Base-by-base conservation (phyloP, 2,329 filamentous ascomycete genomes). In the Metarhizium humberi region DNA sequence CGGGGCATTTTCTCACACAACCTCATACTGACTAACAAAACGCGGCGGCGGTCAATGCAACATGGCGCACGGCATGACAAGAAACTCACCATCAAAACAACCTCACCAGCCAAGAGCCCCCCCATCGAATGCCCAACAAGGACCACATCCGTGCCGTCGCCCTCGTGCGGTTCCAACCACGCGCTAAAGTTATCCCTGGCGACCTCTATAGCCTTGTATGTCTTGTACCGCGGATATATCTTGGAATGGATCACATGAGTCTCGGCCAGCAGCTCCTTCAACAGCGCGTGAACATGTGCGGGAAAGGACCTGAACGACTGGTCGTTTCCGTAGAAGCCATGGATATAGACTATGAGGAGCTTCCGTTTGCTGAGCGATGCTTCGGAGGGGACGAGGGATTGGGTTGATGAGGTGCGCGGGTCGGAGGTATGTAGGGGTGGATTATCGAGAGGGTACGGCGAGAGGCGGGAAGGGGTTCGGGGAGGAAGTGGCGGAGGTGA, bases 61-160 rank as follows among this genome's bases (percentile, higher is more conserved):
- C 32, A 34, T 11, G 10, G 10, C 32, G 6, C 32, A 34, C 32
- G 32, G 10, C 10, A 11, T 34, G 32, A 34, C 10, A 11, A 34
- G 51, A 25, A 25, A 51, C 71, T 64, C 63, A 78, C 79, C 67
- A 87, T 78, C 48, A 95, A 73, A 3, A 83, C 84, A 30, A 95
- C 81, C 63, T 96, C 92, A 1, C 88, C 89, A 30, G 87, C 82
- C 30, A 96, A 70, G 29, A 96, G 76, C 1, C 92, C 92, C 16
- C 92, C 92, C 84, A 96, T 92, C 46, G 89, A 95, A 69, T 96
- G 92, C 1, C 92, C 91, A 3, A 95, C 75, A 3, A 96, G 76
- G 20, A 96, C 77, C 2, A 95, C 78, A 73, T 96, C 92, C 1
- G 90, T 91, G 20, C 76, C 80, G 4, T 78, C 73, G 32, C 81